These are phyloP conservation scores for Nannochloris sp. DNA, from an alignment of 139 green algal genomes.

Conservation along the genomic window DNA sequence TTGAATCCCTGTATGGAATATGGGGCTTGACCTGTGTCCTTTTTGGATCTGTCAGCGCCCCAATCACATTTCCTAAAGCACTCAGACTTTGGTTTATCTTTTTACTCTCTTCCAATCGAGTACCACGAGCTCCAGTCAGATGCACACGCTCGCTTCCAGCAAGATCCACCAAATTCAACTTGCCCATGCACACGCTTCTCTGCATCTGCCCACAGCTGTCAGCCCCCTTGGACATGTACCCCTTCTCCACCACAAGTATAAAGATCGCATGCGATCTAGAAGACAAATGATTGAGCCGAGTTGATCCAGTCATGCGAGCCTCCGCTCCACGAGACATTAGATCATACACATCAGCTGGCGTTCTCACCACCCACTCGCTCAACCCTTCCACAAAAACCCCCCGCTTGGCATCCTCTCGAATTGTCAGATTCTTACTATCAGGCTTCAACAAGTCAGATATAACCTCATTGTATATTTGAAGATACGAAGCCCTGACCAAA, in stretches of 20 bases:
- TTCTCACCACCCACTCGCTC: constrained; percentile 90
- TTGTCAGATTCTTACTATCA: constrained; percentile 67
- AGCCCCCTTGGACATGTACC: constrained; percentile 9
- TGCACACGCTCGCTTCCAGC: constrained; percentile 89
- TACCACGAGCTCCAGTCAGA: constrained; percentile 79
- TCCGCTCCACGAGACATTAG: constrained; percentile 75
- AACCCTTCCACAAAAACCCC: constrained; percentile 85
- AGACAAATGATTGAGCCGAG: constrained; percentile 87
- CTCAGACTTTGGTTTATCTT: constrained; percentile 92
- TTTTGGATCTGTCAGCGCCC: constrained; percentile 73
- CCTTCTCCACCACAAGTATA: constrained; percentile 94
- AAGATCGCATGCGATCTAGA: constrained; percentile 83
- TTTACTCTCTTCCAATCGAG: constrained; percentile 92
- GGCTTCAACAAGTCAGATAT: constrained; percentile 93
- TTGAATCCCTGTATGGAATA: constrained; percentile 89
- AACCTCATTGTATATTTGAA: constrained; percentile 98
- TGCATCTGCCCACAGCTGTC: constrained; percentile 5
- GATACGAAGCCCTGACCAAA: constrained; percentile 85
- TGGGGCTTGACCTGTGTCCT: constrained; percentile 42
- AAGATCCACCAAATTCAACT: constrained; percentile 97
- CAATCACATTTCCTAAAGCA: constrained; percentile 94
- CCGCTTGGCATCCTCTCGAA: constrained; percentile 78
- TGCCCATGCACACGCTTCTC: constrained; percentile 66
- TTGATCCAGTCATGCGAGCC: constrained; percentile 75
- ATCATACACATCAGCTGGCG: constrained; percentile 62